These are phyloP conservation scores for Beverwykella pulmonaria DNA, from an alignment of 495 filamentous ascomycete genomes.

Conservation along the genomic window DNA sequence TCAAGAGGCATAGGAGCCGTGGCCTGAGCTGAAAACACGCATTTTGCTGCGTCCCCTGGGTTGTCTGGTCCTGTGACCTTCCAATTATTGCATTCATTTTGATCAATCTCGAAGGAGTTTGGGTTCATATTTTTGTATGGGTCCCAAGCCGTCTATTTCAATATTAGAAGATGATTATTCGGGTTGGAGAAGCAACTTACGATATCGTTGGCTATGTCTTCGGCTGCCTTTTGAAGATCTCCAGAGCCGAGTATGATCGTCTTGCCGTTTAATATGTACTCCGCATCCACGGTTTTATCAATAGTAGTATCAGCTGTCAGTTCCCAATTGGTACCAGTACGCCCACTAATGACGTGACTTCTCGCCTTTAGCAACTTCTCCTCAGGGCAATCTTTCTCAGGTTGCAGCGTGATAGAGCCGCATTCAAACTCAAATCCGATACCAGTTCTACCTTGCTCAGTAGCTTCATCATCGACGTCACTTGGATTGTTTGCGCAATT, in stretches of 20 bases:
- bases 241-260: conserved; percentile 28
- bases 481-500: not conserved
- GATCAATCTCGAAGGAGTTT: not conserved
- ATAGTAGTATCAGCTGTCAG: not conserved
- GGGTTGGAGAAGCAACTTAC: not conserved
- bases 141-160: not conserved
- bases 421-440: conserved; percentile 8
- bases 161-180: not conserved
- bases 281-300: conserved; percentile 5
- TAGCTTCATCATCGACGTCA: not conserved
- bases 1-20: conserved; percentile 36
- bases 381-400: not conserved
- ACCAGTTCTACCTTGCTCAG: not conserved
- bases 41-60: not conserved
- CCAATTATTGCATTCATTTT: conserved; percentile 4
- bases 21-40: conserved; percentile 21
- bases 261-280: conserved; percentile 36
- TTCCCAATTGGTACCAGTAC: not conserved
- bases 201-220: conserved; percentile 20
- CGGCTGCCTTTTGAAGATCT: conserved; percentile 18
- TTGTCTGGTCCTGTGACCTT: not conserved
- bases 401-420: not conserved
- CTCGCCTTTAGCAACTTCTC: not conserved
- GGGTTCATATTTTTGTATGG: not conserved
- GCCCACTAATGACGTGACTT: not conserved